Base-by-base conservation (phyloP, 805 yeast genomes). In the Saccharomycopsis javanensis region DNA sequence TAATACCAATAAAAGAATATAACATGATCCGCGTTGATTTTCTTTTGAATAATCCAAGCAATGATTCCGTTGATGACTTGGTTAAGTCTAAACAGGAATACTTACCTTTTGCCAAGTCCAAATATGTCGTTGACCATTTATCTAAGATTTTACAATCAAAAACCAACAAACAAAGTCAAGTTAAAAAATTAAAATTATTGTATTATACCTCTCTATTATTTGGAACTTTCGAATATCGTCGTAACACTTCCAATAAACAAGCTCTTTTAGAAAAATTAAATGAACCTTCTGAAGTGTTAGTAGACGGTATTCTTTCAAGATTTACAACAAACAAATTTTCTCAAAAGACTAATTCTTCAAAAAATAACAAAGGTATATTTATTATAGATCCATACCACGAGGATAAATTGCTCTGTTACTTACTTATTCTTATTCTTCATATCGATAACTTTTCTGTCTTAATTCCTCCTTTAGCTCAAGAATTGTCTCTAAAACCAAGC, bases 311-410 rank as follows among this genome's bases (percentile, higher is more conserved):
- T 34, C 71, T 94, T 59, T 78, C 78, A 53, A 77, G 86, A 59
- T 94, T 89, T 70, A 79, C 97, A 13, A 79, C 84, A 30, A 66
- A 78, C 31, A 80, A 79, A 64, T 76, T 88, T 6, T 81, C 87
- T 6, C 78, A 75, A 54, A 78, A 81, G 61, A 95, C 94, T 58
- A 83, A 80, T 69, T 73, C 86, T n/a, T 55, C 55, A 13, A 89
- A 85, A 60, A 79, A 84, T 64, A 89, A 85, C 61, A 79, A 85
- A 64, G 78, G 85, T n/a, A 3, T 42, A 42, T 92, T 80, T 68
- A 75, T 79, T 61, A 80, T 94, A 60, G 97, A 94, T 67, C 97
- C 98, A 45, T 85, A 81, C 64, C 80, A 82, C 66, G 96, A 89
- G 69, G 96, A 89, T 71, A 89, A 86, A 71, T 75, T 94, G 53